Conservation (phyloP, 2,329 filamentous ascomycete species). For the Raffaelea arxii region DNA sequence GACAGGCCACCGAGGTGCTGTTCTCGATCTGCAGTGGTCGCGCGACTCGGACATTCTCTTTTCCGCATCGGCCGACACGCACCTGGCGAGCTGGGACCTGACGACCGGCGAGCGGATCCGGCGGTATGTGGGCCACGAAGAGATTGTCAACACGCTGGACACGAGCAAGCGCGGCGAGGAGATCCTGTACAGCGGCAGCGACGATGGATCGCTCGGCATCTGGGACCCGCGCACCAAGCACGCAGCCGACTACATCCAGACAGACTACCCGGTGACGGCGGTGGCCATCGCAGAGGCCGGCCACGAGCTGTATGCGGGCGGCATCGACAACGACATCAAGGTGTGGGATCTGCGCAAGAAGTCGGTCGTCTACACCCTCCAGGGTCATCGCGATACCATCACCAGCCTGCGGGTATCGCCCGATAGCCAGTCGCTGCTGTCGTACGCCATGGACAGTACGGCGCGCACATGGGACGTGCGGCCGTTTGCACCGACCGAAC, state of each 20-base stretch:
- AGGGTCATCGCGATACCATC: conserved; percentile 85
- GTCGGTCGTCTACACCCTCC: conserved; percentile 73
- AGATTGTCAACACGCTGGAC: conserved; percentile 88
- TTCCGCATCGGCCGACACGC: conserved; percentile 87
- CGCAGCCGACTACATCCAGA: conserved; percentile 79
- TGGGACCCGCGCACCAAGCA: conserved; percentile 93
- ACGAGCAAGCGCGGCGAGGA: conserved; percentile 86
- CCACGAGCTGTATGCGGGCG: conserved; percentile 88
- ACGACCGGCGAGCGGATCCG: conserved; percentile 89
- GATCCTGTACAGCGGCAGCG: conserved; percentile 78
- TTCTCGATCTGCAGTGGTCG: conserved; percentile 93
- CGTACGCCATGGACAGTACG: conserved; percentile 88
- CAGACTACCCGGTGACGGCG: conserved; percentile 85
- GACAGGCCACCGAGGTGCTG: conserved; percentile 79
- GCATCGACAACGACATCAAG: conserved; percentile 95
- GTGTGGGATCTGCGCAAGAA: conserved; percentile 97
- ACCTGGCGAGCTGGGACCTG: conserved; percentile 88
- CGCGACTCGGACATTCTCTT: conserved; percentile 86
- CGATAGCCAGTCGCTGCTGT: conserved; percentile 81
- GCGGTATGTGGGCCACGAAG: conserved; percentile 84
- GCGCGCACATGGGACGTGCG: conserved; percentile 93
- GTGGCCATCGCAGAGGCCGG: conserved; percentile 88
- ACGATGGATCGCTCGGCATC: conserved; percentile 87
- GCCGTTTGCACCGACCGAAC: conserved; percentile 82
- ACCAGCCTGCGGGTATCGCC: conserved; percentile 88